Conservation (phyloP, 1,284 basidiomycete genomes). For the Omphalotus olearius region DNA sequence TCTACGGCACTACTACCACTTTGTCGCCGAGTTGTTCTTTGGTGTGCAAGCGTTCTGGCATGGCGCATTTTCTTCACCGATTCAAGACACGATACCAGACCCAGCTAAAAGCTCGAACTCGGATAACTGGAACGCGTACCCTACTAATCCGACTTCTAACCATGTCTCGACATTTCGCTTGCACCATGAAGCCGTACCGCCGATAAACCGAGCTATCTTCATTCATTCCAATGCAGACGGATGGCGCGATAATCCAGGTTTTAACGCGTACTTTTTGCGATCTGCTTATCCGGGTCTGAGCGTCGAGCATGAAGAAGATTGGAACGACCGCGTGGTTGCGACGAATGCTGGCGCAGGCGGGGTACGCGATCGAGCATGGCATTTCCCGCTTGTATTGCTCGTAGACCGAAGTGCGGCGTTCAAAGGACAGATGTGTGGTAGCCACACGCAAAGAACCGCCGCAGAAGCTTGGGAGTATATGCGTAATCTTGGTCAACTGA, state of each 20-base stretch:
- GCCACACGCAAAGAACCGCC: conserved; percentile 63
- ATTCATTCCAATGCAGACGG: conserved; percentile 48
- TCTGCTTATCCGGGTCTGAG: conserved; percentile 72
- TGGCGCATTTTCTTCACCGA: conserved; percentile 33
- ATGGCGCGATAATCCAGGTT: conserved; percentile 74
- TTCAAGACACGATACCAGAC: conserved; percentile 18
- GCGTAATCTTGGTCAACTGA: conserved; percentile 30
- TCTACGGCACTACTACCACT: conserved; percentile 80
- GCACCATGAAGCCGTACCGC: conserved; percentile 32
- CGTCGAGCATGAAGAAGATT: conserved; percentile 66
- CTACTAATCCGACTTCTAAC: background rate
- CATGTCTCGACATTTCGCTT: conserved; percentile 13
- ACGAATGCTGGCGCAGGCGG: conserved; percentile 26
- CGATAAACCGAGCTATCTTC: conserved; percentile 68
- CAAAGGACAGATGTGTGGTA: conserved; percentile 58
- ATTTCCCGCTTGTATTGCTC: conserved; percentile 60
- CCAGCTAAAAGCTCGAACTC: background rate
- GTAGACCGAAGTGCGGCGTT: conserved; percentile 74
- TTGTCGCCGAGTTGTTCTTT: conserved; percentile 73
- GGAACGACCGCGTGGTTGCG: conserved; percentile 54
- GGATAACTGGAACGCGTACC: conserved; percentile 5
- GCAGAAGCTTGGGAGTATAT: conserved; percentile 56
- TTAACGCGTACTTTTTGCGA: conserved; percentile 71
- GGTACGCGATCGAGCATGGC: conserved; percentile 25
- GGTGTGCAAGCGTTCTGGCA: conserved; percentile 72